These are phyloP conservation scores for Tetrahymena borealis DNA, from an alignment of 73 alveolate species.

Conservation along the genomic window DNA sequence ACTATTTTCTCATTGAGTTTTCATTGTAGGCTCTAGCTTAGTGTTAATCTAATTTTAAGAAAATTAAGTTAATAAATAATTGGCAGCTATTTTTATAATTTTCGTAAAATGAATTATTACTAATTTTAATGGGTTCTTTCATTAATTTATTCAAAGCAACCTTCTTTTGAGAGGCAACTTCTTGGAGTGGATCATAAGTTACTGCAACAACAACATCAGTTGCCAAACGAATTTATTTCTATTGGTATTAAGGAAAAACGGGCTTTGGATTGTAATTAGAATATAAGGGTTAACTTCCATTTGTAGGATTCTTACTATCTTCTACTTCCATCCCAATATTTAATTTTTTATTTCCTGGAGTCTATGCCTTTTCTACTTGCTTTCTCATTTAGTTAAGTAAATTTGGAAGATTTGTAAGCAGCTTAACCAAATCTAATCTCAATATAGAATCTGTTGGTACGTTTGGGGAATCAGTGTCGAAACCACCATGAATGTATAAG, in stretches of 20 bases:
- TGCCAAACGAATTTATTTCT: background rate
- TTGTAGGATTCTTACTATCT: background rate
- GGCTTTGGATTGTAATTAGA: conserved; percentile 3
- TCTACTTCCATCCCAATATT: background rate
- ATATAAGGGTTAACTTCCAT: background rate
- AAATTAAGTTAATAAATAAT: background rate
- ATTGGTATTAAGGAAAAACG: conserved; percentile 10
- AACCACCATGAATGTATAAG: conserved; percentile 89
- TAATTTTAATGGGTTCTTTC: background rate
- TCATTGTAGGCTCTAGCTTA: background rate
- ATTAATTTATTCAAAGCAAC: background rate
- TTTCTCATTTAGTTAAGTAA: conserved; percentile 52
- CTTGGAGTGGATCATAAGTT: background rate
- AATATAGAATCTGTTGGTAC: conserved; percentile 78
- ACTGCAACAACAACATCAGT: background rate
- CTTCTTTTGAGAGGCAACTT: background rate
- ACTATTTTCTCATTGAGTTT: background rate
- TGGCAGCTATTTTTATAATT: background rate
- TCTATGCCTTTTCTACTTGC: conserved; percentile 12
- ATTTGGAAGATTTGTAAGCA: conserved; percentile 57
- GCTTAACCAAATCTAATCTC: conserved; percentile 58
- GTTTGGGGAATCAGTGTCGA: conserved; percentile 85
- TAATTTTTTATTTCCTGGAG: background rate
- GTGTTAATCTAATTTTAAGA: background rate
- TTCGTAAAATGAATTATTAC: background rate